Conservation (phyloP, 805 yeast species). For the Sungouiozyma intestinalis region DNA sequence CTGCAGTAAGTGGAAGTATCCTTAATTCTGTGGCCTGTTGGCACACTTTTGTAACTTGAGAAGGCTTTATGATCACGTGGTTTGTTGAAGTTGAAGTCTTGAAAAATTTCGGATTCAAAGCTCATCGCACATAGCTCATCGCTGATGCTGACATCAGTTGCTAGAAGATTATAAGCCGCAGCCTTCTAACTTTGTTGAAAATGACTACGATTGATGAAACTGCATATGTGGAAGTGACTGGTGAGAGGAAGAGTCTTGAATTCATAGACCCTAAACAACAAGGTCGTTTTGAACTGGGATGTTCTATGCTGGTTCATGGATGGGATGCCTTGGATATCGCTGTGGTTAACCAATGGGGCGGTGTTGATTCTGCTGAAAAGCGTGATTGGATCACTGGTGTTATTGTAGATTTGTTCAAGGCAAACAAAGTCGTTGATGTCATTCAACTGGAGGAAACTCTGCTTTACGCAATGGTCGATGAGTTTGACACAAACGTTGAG, state of each 20-base stretch:
- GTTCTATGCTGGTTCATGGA: slow-evolving; percentile 76
- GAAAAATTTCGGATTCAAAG: no score
- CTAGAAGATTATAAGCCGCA: background rate
- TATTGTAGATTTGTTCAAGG: slow-evolving; percentile 64
- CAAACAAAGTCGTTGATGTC: slow-evolving; percentile 57
- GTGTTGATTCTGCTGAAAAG: slow-evolving; percentile 79
- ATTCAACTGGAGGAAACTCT: slow-evolving; percentile 76
- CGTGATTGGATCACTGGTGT: slow-evolving; percentile 90
- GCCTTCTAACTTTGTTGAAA: background rate
- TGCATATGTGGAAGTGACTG: slow-evolving; percentile 45
- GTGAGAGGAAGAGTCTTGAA: slow-evolving; percentile 30
- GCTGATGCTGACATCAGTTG: background rate
- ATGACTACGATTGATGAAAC: slow-evolving; percentile 26
- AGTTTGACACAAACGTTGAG: slow-evolving; percentile 80
- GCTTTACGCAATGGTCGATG: slow-evolving; percentile 86
- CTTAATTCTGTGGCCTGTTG: slow-evolving; percentile 4
- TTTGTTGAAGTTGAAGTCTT: slow-evolving; percentile 2
- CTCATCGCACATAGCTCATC: slow-evolving; percentile 5
- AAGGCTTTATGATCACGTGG: slow-evolving; percentile 3
- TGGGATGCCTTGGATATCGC: slow-evolving; percentile 90
- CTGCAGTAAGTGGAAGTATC: no score
- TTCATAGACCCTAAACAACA: slow-evolving; percentile 57
- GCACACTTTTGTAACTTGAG: no score
- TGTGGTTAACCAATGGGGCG: slow-evolving; percentile 93
- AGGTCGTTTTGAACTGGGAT: slow-evolving; percentile 85